Base-by-base conservation (phyloP, 352 stramenopile genomes). In the Phytophthora crassamura region DNA sequence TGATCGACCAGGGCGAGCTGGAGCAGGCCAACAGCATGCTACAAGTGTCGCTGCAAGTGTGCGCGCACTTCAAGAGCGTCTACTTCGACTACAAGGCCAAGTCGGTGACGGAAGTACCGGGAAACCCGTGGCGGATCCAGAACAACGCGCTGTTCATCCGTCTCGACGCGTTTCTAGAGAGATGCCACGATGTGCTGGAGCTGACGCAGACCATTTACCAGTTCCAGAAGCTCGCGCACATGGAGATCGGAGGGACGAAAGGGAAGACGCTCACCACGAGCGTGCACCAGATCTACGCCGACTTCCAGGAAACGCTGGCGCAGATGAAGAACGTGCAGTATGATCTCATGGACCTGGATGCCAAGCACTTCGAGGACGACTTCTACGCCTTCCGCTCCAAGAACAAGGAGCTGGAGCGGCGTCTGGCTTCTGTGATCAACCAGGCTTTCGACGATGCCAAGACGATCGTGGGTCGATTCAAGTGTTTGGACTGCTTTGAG, bases 1-100 rank as follows among this genome's bases (percentile, higher is more conserved):
- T 97, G 8, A 86, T 96, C 18, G 88, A 94, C 14, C 64, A 85
- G 16, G 79, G 88, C 35, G 86, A 94, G 30, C 62, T 90, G 25
- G 84, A 92, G 25, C 72, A 84, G 25, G 86, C 86, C 0, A 89
- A 91, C 22, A 64, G 66, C n/a, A 92, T 90, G 81, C 61, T 97
- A 36, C 61, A 89, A 11, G 62, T 76, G 16, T 88, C 78, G 20
- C 72, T 98, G 4, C 77, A 90, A 35, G 86, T 97, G 1, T 95
- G 91, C 54, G 90, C 88, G 1, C 76, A 87, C 33, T 97, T 97
- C 59, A 98, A 98, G 69, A 89, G 83, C 16, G 86, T 95, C 1
- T 98, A 97, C 69, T 97, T 97, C 56, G 88, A 96, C 62, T 97
- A 97, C 82, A 97, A 97, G 59, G 87, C 84, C 4, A 91, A 90